Percentiles rank a stretch among this genome's conserved stretches.
These are phyloP conservation scores for Mesembryanthemum crystallinum DNA, from an alignment of 148 eudicot genomes.

Conservation along the genomic window DNA sequence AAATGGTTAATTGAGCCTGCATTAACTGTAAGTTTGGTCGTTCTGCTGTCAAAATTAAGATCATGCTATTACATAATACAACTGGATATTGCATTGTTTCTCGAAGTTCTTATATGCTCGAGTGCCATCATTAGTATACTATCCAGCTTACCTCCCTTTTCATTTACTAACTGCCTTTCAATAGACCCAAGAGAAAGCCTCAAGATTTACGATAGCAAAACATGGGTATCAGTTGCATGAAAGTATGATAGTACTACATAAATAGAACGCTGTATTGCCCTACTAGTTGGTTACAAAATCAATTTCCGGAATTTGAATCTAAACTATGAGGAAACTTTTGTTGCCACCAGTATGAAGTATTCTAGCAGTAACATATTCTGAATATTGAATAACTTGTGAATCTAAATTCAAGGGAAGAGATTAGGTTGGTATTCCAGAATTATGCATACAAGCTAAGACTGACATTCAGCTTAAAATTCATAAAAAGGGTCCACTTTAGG, in stretches of 20 bases:
- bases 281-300: not conserved
- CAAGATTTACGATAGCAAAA: too few relatives aligned
- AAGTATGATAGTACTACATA: too few relatives aligned
- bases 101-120: too few relatives aligned
- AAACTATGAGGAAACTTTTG: not conserved
- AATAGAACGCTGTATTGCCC: not conserved
- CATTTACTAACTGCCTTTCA: too few relatives aligned
- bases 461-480: not conserved
- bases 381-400: not conserved
- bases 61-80: too few relatives aligned
- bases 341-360: not conserved
- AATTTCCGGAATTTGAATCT: not conserved
- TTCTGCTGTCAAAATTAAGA: too few relatives aligned
- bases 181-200: too few relatives aligned
- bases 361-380: not conserved
- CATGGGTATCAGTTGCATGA: not conserved
- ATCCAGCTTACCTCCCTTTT: too few relatives aligned
- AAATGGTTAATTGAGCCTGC: too few relatives aligned
- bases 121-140: too few relatives aligned
- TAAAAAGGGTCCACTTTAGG: not conserved
- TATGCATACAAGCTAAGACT: not conserved
- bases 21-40: too few relatives aligned
- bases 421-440: slow-evolving; percentile 1
- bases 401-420: not conserved
- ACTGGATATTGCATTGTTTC: too few relatives aligned